Conservation (phyloP, 2,329 filamentous ascomycete species). For the Monilinia fructicola region DNA sequence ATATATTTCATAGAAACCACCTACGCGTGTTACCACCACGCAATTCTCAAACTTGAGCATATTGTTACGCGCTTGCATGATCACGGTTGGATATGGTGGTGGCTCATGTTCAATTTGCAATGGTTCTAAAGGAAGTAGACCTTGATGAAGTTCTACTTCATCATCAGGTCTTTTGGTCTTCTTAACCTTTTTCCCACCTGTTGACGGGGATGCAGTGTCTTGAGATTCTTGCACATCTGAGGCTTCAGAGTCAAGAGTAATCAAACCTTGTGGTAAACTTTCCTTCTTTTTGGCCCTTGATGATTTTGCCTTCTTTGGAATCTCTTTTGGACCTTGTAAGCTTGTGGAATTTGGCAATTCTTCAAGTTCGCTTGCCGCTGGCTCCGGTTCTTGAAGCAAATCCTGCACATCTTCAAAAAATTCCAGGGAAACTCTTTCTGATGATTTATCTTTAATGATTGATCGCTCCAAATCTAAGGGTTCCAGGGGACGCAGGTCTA, state of each 20-base stretch:
- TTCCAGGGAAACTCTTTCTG: not conserved
- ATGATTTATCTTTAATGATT: not conserved
- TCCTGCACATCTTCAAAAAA: constrained; percentile 8
- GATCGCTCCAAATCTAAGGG: constrained; percentile 38
- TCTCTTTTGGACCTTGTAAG: not conserved
- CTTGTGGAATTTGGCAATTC: not conserved
- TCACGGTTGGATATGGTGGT: constrained; percentile 76
- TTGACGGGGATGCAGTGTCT: not conserved
- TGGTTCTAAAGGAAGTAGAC: constrained; percentile 45
- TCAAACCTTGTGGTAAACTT: constrained; percentile 22
- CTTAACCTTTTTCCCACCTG: not conserved
- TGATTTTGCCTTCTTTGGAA: not conserved
- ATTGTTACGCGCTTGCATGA: constrained; percentile 83
- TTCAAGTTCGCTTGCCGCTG: not conserved
- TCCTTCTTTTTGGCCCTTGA: not conserved
- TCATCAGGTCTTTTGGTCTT: not conserved
- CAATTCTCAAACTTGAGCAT: constrained; percentile 91
- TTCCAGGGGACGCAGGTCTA: constrained; percentile 33
- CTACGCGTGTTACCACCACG: constrained; percentile 86
- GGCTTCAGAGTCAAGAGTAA: constrained; percentile 1
- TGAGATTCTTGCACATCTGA: constrained; percentile 9
- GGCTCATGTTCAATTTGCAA: constrained; percentile 43
- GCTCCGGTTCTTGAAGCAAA: constrained; percentile 1
- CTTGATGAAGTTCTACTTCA: constrained; percentile 52
- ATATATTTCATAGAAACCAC: constrained; percentile 97